Evolutionary conservation across 352 stramenopile genomes (phyloP), one percentile per base, ranked within the genome.

Genomic region (Elongisporangium prolatum): DNA sequence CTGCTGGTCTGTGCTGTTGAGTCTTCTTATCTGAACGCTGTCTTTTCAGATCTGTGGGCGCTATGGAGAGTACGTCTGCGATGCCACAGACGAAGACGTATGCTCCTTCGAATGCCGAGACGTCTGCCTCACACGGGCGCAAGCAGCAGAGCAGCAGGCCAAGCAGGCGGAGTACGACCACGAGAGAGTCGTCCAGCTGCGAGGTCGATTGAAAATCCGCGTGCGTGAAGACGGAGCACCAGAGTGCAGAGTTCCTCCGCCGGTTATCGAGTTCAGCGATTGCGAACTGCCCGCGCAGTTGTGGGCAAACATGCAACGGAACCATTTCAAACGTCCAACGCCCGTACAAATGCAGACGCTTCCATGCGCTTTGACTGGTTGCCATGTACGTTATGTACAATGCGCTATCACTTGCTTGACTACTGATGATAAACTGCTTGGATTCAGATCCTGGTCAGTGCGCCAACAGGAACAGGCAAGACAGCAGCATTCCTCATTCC

Each of bases 41-140:
- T 16, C 52, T 51, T 11, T 16, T 21, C 22, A 90, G 77, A 58
- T 92, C 8, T 95, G 86, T 47, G 74, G 75, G 17, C 77, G 80
- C 34, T 93, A 77, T 44, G 86, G 86, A 63, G 81, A 77, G 28
- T 95, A 93, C 56, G 68, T 93, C 51, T 93, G 86, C 54, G 86
- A 95, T 53, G 69, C 63, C 21, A 95, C 86, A 0, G 78, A 93
- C 47, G 71, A 93, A 56, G 82, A 95, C 68, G 86, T 95, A 13
- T 95, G 86, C 64, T 91, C 80, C 61, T 53, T 93, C 7, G 75
- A 93, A 59, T 93, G 84, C 54, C 79, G 84, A 18, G 72, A 91
- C 44, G 11, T 74, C 7, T 84, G 72, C 50, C 50, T 73, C 0
- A 44, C 57, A 4, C 66, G 69, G 50, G 54, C 49, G 16, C 21